phyloP scores from a whole-genome alignment of 2,329 filamentous ascomycete genomes.

The Pezizomycotina sp. region DNA sequence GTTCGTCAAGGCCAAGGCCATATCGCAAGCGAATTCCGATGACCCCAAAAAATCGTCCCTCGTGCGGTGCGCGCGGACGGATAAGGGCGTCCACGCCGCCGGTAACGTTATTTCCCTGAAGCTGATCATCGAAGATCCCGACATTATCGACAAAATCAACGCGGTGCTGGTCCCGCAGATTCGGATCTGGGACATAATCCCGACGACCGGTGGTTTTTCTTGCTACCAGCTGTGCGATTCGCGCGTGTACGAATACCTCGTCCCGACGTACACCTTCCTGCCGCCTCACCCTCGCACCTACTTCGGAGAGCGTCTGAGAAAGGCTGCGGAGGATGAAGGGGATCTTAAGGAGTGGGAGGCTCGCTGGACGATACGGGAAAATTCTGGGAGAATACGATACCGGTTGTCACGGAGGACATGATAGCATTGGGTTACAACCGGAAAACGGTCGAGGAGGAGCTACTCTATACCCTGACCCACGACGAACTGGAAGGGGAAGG shows the following conservation, averaged over 20 bases:
- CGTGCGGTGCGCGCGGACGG: constrained; percentile 82
- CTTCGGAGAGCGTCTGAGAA: constrained; percentile 66
- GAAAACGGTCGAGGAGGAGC: constrained; percentile 39
- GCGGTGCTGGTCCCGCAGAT: constrained; percentile 71
- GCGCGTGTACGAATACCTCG: constrained; percentile 90
- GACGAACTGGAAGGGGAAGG: constrained; percentile 48
- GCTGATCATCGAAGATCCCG: constrained; percentile 79
- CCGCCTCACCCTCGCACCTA: constrained; percentile 82
- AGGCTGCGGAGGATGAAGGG: constrained; percentile 56
- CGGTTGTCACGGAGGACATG: constrained; percentile 51
- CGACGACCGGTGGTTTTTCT: constrained; percentile 80
- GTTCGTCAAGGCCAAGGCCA: constrained; percentile 77
- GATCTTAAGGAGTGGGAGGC: constrained; percentile 51
- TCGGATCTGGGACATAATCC: constrained; percentile 80
- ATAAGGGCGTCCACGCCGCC: constrained; percentile 93
- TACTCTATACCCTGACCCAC: constrained; percentile 48
- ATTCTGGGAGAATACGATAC: constrained; percentile 73
- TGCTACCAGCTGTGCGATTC: constrained; percentile 92
- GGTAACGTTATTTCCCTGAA: constrained; percentile 92
- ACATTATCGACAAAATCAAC: constrained; percentile 86
- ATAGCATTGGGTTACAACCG: constrained; percentile 30
- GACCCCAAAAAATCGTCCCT: constrained; percentile 94
- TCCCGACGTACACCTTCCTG: constrained; percentile 81
- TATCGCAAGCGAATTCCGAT: constrained; percentile 90
- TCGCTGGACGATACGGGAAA: constrained; percentile 59